Base-by-base conservation (phyloP, 2,329 filamentous ascomycete species). In the Pseudogymnoascus sp. region DNA sequence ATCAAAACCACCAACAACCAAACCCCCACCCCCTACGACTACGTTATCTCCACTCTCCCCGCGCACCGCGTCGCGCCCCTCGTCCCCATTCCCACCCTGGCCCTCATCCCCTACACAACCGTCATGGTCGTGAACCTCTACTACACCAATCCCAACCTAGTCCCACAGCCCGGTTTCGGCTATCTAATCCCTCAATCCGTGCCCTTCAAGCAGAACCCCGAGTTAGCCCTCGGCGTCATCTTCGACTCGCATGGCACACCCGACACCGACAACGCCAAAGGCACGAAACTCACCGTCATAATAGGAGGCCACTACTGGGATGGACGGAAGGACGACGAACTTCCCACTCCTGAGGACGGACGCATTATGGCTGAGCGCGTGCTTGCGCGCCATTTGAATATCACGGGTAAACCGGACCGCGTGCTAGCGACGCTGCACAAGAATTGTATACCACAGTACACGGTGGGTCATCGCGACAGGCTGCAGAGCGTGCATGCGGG, bases 41-140 rank as follows among this genome's bases (percentile, higher is more conserved):
- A 85, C 66, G 83, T 85, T 59, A 80, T 91, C 58, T 87, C 84
- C 16, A 86, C 87, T n/a, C 72, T 89, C 22, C 66, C 70, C 12
- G 62, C 63, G 22, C 64, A 61, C 18, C n/a, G 35, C 57, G n/a
- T 25, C 47, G 6, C 43, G 20, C 14, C n/a, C 34, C 60, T 62
- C 60, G 58, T 35, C 35, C 32, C 64, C 70, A 75, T 86, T 5
- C 77, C 79, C 4, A 71, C 77, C 32, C 78, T 89, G 9, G 70
- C 72, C 16, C 70, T 80, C 43, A 81, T 83, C 14, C 80, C 83
- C 60, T 83, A 87, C 35, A 88, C 93, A 30, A 92, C 87, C 32
- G 91, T 97, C 66, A 92, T 92, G 86, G 89, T 92, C 2, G 88
- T 99, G 64, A 97, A 96, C 74, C 79, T 99, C 57, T 97, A 88